Conservation (phyloP, 805 yeast genomes). For the Schizosaccharomyces octosporus region DNA sequence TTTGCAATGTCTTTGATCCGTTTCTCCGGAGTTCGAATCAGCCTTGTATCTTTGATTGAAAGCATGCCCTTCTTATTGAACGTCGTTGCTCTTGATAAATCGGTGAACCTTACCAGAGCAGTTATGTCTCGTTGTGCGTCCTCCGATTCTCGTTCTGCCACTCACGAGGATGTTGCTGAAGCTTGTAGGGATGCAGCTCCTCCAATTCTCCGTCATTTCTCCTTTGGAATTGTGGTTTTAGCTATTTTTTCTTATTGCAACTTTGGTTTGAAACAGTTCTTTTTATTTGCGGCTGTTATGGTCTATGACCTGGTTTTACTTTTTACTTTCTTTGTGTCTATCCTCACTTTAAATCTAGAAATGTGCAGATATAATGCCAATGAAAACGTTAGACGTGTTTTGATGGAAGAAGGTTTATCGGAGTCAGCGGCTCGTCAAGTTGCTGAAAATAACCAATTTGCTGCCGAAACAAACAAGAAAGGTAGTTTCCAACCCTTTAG, state of each 20-base stretch:
- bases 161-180: conserved; percentile 8
- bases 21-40: conserved; percentile 32
- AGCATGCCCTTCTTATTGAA: conserved; percentile 87
- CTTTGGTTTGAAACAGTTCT: conserved; percentile 58
- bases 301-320: conserved; percentile 48
- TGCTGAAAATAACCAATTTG: not conserved
- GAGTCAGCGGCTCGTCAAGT: conserved; percentile 51
- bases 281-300: conserved; percentile 46
- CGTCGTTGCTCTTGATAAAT: conserved; percentile 74
- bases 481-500: too few species aligned
- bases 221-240: conserved; percentile 47
- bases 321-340: conserved; percentile 60
- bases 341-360: conserved; percentile 68
- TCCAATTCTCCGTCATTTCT: conserved; percentile 48
- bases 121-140: conserved; percentile 10
- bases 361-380: conserved; percentile 66
- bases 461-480: not conserved
- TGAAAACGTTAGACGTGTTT: conserved; percentile 45
- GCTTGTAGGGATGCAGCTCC: conserved; percentile 23
- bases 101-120: conserved; percentile 36
- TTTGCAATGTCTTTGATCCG: conserved; percentile 46
- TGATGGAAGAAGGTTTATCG: conserved; percentile 82
- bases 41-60: conserved; percentile 55
- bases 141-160: conserved; percentile 6
- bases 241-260: conserved; percentile 28